Conservation (phyloP, 768 basidiomycete species). For the Gloeopeniophorella convolvens region DNA sequence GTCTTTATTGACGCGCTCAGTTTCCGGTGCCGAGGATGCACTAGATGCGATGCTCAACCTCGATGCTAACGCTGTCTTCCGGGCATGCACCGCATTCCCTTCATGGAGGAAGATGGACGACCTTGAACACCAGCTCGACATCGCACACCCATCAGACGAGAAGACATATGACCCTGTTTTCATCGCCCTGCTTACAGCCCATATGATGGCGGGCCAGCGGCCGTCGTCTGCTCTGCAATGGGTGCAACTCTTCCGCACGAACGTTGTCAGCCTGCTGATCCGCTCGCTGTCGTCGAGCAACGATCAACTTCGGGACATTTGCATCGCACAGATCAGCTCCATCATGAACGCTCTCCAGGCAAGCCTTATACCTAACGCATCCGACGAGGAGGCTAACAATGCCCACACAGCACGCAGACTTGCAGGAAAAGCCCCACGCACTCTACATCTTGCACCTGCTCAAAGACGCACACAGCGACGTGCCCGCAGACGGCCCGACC, state of each 20-base stretch:
- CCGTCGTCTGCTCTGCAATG: slow-evolving; percentile 63
- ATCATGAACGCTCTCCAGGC: slow-evolving; percentile 63
- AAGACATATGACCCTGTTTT: slow-evolving; percentile 78
- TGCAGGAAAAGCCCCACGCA: slow-evolving; percentile 76
- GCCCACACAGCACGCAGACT: slow-evolving; percentile 47
- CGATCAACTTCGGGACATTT: slow-evolving; percentile 49
- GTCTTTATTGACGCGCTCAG: slow-evolving; percentile 50
- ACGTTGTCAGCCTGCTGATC: slow-evolving; percentile 66
- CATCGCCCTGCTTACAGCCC: slow-evolving; percentile 56
- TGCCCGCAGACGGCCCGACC: slow-evolving; percentile 33
- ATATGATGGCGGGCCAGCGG: slow-evolving; percentile 53
- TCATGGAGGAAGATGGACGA: slow-evolving; percentile 48
- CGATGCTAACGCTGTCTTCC: slow-evolving; percentile 61
- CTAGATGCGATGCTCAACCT: slow-evolving; percentile 65
- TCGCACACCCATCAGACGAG: slow-evolving; percentile 27
- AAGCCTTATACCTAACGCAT: slow-evolving; percentile 21
- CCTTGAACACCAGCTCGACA: slow-evolving; percentile 25
- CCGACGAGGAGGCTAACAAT: not conserved
- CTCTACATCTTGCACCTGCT: slow-evolving; percentile 61
- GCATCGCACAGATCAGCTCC: slow-evolving; percentile 53
- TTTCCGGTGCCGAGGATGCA: slow-evolving; percentile 38
- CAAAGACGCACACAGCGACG: slow-evolving; percentile 48
- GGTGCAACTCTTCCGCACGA: slow-evolving; percentile 82
- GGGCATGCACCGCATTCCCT: slow-evolving; percentile 69
- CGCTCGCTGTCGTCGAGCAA: slow-evolving; percentile 67